Conservation (phyloP, 2,329 filamentous ascomycete genomes). For the Elsinoe perseae region DNA sequence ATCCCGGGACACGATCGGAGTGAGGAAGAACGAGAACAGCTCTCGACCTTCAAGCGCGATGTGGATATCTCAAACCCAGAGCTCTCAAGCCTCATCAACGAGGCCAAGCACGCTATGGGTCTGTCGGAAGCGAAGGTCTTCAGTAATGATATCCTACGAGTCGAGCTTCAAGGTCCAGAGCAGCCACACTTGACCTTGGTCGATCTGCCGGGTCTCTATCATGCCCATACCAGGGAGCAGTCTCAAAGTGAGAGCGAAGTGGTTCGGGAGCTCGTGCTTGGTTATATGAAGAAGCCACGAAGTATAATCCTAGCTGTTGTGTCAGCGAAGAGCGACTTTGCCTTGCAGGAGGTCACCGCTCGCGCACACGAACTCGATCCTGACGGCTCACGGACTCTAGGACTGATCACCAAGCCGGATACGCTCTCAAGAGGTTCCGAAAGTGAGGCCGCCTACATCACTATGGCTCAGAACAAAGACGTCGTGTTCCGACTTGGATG, state of each 20-base stretch:
- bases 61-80: background rate
- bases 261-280: constrained; percentile 31
- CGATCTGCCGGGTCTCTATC: constrained; percentile 24
- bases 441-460: constrained; percentile 14
- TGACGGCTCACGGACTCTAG: constrained; percentile 25
- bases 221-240: constrained; percentile 26
- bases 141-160: constrained; percentile 19
- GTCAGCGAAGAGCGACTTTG: constrained; percentile 36
- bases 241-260: constrained; percentile 30
- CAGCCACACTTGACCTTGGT: constrained; percentile 22
- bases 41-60: background rate
- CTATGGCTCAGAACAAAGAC: constrained; percentile 16
- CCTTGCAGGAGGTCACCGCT: constrained; percentile 38
- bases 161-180: constrained; percentile 21
- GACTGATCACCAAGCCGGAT: constrained; percentile 30
- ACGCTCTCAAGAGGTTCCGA: background rate
- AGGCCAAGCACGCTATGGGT: constrained; percentile 13
- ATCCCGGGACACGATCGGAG: background rate
- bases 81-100: background rate
- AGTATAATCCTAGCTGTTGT: constrained; percentile 38
- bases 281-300: constrained; percentile 32
- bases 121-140: constrained; percentile 17
- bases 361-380: constrained; percentile 30
- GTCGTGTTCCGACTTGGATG: constrained; percentile 16
- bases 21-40: background rate